A percentile compares a stretch with the other conserved stretches of the same genome.
Conservation (phyloP, 495 filamentous ascomycete species). For the Aspergillus nanangensis region DNA sequence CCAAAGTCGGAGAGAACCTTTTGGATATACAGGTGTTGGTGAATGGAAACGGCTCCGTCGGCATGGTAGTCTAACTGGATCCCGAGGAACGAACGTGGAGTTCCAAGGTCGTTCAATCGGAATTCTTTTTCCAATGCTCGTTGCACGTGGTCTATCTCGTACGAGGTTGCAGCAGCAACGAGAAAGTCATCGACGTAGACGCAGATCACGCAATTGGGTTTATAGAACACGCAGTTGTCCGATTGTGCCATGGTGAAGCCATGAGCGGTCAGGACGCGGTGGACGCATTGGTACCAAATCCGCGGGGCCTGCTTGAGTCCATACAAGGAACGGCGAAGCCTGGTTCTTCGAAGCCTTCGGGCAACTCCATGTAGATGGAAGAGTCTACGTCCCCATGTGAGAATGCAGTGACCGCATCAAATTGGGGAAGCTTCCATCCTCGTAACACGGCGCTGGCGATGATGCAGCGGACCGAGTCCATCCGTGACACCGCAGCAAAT, state of each 20-base stretch:
- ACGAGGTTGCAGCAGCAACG: background rate
- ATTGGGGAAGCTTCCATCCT: background rate
- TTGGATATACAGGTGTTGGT: background rate
- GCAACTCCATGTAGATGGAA: background rate
- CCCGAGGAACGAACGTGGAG: background rate
- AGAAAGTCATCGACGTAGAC: slow-evolving; percentile 1
- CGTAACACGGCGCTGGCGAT: background rate
- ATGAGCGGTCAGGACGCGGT: background rate
- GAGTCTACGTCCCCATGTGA: background rate
- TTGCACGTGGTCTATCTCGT: background rate
- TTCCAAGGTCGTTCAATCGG: background rate
- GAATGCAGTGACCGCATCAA: background rate
- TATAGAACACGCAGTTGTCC: background rate
- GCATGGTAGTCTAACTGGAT: background rate
- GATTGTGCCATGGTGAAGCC: background rate
- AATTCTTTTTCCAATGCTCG: background rate
- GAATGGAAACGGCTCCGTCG: background rate
- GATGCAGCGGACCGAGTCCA: background rate
- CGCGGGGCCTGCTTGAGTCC: background rate
- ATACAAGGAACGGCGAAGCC: background rate
- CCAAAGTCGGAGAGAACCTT: background rate
- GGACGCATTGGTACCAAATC: background rate
- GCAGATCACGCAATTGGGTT: background rate
- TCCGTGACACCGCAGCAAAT: background rate
- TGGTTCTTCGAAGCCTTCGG: background rate